Evolutionary conservation across 306 rosid genomes (phyloP), one percentile per base, ranked within the genome.

Genomic region (Argentina anserina): DNA sequence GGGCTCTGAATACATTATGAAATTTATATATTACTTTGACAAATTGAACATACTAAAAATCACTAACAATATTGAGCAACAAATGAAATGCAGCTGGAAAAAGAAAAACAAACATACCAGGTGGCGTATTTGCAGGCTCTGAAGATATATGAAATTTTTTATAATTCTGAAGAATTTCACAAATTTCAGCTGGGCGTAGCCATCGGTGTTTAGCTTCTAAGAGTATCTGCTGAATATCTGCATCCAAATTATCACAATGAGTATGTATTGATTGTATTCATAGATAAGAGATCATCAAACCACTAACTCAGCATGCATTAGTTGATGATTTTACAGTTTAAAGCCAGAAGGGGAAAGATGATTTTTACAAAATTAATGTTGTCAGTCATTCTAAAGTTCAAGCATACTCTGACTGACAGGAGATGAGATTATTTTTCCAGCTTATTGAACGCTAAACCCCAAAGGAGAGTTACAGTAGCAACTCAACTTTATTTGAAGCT

Each of bases 131-230:
- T 43, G 91, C 85, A 79, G 98, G 98, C 64, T 85, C 87, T 29
- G 90, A 47, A 78, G 91, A 52, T 80, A 92, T 84, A 63, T 10
- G 75, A 69, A 90, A 90, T 29, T 55, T 74, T 5, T 66, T 75
- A 73, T 82, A 80, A 63, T 92, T 92, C 55, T 78, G 75, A 58
- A 92, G 96, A 84, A 92, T 88, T 87, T 81, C 90, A 62, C 96
- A 92, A 70, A 92, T 88, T 79, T 92, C 96, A 69, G 89, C 92
- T 33, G 96, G 96, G 37, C 96, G 98, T 28, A 92, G 79, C 98
- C 98, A 92, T 81, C 98, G 89, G 73, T 85, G 80, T 31, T 90
- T 90, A 42, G 96, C 98, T 81, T 92, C 95, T n/a, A 67, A 10
- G 34, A 84, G 77, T 69, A 88, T 85, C 65, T 87, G 92, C 64